Evolutionary conservation across 2,329 filamentous ascomycete genomes (phyloP).

Genomic region (Passalora sequoiae): DNA sequence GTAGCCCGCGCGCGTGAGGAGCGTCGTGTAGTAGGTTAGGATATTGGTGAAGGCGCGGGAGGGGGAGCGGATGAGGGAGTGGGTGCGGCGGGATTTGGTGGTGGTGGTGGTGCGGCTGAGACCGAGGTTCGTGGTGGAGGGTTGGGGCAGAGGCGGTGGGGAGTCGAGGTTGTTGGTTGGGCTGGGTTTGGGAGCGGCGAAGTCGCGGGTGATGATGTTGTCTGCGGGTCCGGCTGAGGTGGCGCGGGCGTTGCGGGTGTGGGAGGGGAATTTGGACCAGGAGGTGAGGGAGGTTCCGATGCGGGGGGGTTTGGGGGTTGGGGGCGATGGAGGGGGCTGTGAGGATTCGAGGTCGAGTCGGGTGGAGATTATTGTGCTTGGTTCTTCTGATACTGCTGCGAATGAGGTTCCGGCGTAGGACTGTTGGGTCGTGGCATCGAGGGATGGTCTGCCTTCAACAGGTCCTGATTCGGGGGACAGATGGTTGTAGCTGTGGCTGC

Average conservation of each 20-base stretch:
- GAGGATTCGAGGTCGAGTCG: no score
- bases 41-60: conserved; percentile 42
- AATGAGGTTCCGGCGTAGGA: no score
- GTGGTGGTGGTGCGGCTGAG: conserved; percentile 12
- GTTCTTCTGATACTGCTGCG: background rate
- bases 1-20: conserved; percentile 41
- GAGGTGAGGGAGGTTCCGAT: conserved; percentile 31
- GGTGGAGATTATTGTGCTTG: background rate
- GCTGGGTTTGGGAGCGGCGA: no score
- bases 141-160: conserved; percentile 4
- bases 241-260: conserved; percentile 40
- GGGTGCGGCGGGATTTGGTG: no score
- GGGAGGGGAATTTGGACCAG: conserved; percentile 46
- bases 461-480: no score
- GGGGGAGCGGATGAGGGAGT: conserved; percentile 29
- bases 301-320: background rate
- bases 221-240: conserved; percentile 38
- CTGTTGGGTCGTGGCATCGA: no score
- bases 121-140: conserved; percentile 8
- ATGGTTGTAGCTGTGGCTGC: no score
- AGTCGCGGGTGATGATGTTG: conserved; percentile 29
- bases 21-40: conserved; percentile 41
- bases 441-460: no score
- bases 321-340: background rate
- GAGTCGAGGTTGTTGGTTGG: conserved; percentile 1